Evolutionary conservation across 208 protist genomes (phyloP), one percentile per base, ranked within the genome.

Genomic region (Wallacemonas collosoma): DNA sequence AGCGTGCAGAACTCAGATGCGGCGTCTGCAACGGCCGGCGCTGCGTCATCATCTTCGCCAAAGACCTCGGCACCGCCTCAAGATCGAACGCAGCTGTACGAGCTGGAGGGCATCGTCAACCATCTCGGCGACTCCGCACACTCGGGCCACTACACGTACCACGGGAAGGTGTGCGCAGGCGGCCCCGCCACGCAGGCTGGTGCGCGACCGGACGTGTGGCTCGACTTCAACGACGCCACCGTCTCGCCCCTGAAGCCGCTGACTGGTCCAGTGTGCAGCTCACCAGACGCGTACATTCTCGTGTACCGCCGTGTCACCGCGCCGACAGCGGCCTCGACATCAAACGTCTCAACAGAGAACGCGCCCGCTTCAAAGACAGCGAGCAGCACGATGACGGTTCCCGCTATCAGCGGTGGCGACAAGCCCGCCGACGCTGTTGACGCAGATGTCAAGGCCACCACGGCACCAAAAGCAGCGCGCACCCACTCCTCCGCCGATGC

Each of bases 131-230:
- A 86, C 17, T 82, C 72, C 2, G 91, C 91, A 3, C 53, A 82
- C 2, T 89, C 77, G 26, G 91, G 91, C 17, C 91, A 95, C 77
- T 95, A 95, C 80, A 93, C 88, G 8, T 95, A 88, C 78, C 72
- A 89, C 57, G 84, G 82, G 3, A 90, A 87, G 70, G 78, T 92
- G 5, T 71, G 60, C 36, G 68, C n/a, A 17, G 51, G 8, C 45
- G 45, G 11, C 26, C 58, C 40, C 58, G 41, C 17, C 15, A 26
- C 26, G 26, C 26, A 26, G 26, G 26, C 26, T 26, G 26, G 12
- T n/a, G 15, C 12, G 15, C n/a, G 44, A 55, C 5, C 40, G 14
- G 36, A 36, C 38, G 40, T 65, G 69, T 95, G 90, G 88, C 84
- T 86, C 26, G 69, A 82, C 73, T 89, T 93, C 78, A 88, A 95